These are phyloP conservation scores for Ceratobasidium sp. DNA, from an alignment of 1,284 basidiomycete species.

Conservation along the genomic window DNA sequence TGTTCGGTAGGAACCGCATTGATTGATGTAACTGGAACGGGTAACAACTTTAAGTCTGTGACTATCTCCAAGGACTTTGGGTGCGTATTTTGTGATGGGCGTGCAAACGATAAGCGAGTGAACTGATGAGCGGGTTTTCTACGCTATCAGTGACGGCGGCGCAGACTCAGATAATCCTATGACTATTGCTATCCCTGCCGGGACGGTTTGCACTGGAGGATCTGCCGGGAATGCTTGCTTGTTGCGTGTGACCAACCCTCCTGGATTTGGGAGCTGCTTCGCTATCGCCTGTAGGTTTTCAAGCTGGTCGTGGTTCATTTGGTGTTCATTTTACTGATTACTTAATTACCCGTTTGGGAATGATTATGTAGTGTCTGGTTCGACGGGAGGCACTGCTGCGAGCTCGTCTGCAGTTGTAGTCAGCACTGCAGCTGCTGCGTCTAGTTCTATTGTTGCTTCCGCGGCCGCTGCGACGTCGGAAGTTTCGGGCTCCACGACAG, in stretches of 20 bases:
- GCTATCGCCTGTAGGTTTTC: slow-evolving; percentile 16
- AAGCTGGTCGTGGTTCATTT: not conserved
- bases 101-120: not conserved
- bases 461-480: not conserved
- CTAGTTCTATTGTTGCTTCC: too few relatives aligned
- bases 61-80: slow-evolving; percentile 31
- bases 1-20: slow-evolving; percentile 9
- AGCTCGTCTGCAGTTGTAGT: not conserved
- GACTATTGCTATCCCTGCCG: slow-evolving; percentile 5
- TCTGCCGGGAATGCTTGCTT: not conserved
- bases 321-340: not conserved
- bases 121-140: slow-evolving; percentile 9
- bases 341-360: slow-evolving; percentile 7
- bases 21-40: slow-evolving; percentile 43
- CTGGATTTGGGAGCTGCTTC: slow-evolving; percentile 5
- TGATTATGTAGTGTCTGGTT: slow-evolving; percentile 15
- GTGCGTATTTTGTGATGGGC: not conserved
- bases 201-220: not conserved
- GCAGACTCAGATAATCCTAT: slow-evolving; percentile 19
- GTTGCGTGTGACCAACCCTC: slow-evolving; percentile 8
- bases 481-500: not conserved
- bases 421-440: not conserved
- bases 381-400: not conserved
- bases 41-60: slow-evolving; percentile 41
- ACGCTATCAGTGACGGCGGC: not conserved